Base-by-base conservation (phyloP, 2,329 filamentous ascomycete genomes). In the Ophiostoma pallidulum region DNA sequence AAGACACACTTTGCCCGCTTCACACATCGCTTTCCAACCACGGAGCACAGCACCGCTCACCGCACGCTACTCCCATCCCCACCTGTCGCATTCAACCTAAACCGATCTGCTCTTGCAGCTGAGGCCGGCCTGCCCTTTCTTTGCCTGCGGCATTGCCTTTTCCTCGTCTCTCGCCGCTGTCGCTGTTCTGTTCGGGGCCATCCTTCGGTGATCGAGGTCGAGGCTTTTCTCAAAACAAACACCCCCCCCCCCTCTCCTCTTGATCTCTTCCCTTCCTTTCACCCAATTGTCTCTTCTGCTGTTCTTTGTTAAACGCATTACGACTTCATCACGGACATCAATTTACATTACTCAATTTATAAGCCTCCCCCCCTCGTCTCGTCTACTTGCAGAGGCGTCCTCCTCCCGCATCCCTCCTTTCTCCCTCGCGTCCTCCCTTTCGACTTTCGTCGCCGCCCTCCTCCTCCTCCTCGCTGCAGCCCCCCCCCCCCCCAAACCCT, bases 191-290 rank as follows among this genome's bases (percentile, higher is more conserved):
- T n/a, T n/a, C n/a, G n/a, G n/a, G n/a, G n/a, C n/a, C n/a, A n/a
- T n/a, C n/a, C n/a, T 41, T 13, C 48, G 40, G 44, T 44, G 40
- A 50, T 47, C 44, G 35, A 28, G 32, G 49, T 44, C 40, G 41
- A 43, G 44, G 31, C 45, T 44, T 33, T n/a, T 44, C 41, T 44
- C 42, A 48, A 49, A 49, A 42, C 26, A 43, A 48, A 33, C 40
- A 39, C 46, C 40, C 46, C 45, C 33, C 39, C 29, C 36, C 42
- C 24, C 33, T 28, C 16, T 39, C 36, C 8, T 24, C 26, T 12
- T 41, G 31, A 47, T 32, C 18, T 29, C 20, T 26, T 16, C 9
- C 13, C 13, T 26, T 6, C 19, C 16, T 16, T 19, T 10, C 36
- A 28, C 24, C 24, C 5, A 28, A 8, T 33, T 12, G 31, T 13